phyloP scores from a whole-genome alignment of 164 flowering plant genomes.

The Macadamia tetraphylla region DNA sequence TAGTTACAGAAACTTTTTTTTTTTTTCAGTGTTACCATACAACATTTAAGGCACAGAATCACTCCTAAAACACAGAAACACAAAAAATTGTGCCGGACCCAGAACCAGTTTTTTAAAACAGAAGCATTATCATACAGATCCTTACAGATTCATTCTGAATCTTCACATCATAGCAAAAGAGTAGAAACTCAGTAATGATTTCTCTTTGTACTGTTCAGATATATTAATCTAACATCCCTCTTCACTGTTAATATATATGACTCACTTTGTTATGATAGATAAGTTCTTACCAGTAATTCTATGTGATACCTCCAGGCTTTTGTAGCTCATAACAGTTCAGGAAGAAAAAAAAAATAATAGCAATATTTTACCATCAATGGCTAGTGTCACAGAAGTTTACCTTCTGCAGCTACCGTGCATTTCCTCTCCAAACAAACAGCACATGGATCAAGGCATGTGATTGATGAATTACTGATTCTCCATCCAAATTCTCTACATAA shows the following conservation, averaged over 20 bases:
- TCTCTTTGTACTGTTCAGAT: background rate
- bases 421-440: constrained; percentile 85
- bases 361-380: background rate
- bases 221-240: background rate
- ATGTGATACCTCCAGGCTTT: background rate
- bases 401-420: constrained; percentile 88
- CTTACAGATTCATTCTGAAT: background rate
- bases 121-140: too few relatives aligned
- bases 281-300: background rate
- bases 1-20: too few relatives aligned
- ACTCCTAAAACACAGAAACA: too few relatives aligned
- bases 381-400: constrained; percentile 26
- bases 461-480: constrained; percentile 36
- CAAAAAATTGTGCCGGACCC: too few relatives aligned
- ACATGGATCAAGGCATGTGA: constrained; percentile 69
- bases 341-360: background rate
- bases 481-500: constrained; percentile 82
- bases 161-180: background rate
- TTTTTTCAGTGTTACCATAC: too few relatives aligned
- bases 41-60: too few relatives aligned
- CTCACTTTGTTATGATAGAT: too few relatives aligned
- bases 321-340: background rate
- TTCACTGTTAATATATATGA: too few relatives aligned
- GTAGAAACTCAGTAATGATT: background rate
- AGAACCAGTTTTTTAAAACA: too few relatives aligned